Evolutionary conservation across 225 moss, liverwort and hornwort species (phyloP).

Genomic region (Pseudisothecium myosuroides): DNA sequence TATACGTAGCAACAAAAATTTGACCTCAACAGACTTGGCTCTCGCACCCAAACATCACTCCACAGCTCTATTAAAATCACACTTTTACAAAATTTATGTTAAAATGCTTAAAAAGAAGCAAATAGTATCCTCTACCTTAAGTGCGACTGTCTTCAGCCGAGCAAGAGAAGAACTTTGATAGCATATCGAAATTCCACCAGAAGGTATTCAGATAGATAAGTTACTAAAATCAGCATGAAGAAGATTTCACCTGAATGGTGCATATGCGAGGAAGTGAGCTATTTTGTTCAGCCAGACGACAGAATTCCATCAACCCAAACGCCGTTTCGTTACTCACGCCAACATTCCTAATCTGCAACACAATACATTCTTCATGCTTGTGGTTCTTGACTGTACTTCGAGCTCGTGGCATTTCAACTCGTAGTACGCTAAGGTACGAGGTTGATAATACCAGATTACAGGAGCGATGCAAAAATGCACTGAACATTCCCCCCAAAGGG

Average conservation of each 20-base stretch:
- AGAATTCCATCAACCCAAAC: constrained; percentile 82
- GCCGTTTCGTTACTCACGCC: constrained; percentile 89
- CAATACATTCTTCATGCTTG: background rate
- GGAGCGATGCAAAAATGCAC: background rate
- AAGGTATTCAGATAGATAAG: background rate
- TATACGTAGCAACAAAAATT: background rate
- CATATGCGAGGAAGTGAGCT: constrained; percentile 41
- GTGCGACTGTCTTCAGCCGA: background rate
- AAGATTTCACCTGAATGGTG: constrained; percentile 53
- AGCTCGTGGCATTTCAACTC: background rate
- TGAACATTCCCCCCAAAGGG: background rate
- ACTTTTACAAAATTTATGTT: background rate
- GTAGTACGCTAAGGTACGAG: background rate
- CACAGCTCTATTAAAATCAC: background rate
- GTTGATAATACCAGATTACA: background rate
- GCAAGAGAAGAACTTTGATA: background rate
- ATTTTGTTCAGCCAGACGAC: constrained; percentile 45
- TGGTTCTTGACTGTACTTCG: background rate
- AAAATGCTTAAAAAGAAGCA: background rate
- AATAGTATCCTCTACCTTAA: no score
- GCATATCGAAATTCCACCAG: background rate
- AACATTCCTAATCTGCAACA: constrained; percentile 49
- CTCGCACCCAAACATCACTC: background rate
- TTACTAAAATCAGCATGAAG: background rate
- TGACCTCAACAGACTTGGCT: background rate